A percentile compares a stretch with the other conserved stretches of the same genome.
Evolutionary conservation across 106 monocot species (phyloP).

Genomic region (Iris macrosiphon): DNA sequence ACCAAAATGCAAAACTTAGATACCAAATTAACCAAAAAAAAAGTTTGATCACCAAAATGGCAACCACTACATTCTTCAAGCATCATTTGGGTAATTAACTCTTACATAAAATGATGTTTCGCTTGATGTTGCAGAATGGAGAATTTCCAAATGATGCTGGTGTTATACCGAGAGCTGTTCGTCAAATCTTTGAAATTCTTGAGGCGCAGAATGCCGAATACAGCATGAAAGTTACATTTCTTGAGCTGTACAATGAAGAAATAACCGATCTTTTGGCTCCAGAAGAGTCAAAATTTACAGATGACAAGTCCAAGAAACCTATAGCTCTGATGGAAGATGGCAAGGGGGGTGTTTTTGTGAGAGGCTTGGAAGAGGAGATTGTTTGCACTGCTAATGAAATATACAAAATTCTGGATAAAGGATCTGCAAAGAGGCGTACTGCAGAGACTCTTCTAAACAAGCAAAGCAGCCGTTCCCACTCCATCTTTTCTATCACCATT

Average conservation of each 20-base stretch:
- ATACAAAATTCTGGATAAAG: slow-evolving; percentile 93
- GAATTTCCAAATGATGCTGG: slow-evolving; percentile 93
- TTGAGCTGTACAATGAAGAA: slow-evolving; percentile 96
- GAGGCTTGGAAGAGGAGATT: slow-evolving; percentile 67
- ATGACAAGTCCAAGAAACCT: slow-evolving; percentile 59
- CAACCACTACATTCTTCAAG: too few relatives aligned
- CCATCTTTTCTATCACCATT: slow-evolving; percentile 95
- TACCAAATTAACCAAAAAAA: too few relatives aligned
- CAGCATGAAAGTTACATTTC: slow-evolving; percentile 95
- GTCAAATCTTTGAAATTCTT: slow-evolving; percentile 78
- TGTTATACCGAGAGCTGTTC: slow-evolving; percentile 86
- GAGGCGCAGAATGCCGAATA: slow-evolving; percentile 86
- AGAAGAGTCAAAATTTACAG: slow-evolving; percentile 68
- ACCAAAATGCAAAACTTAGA: too few relatives aligned
- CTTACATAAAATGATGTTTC: not conserved
- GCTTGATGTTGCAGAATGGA: slow-evolving; percentile 50
- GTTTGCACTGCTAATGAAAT: slow-evolving; percentile 80
- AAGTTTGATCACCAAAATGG: too few relatives aligned
- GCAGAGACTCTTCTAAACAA: slow-evolving; percentile 95
- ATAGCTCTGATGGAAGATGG: slow-evolving; percentile 81
- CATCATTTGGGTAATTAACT: too few relatives aligned
- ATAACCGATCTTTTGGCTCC: slow-evolving; percentile 87
- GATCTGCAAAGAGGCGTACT: slow-evolving; percentile 88
- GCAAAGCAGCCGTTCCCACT: slow-evolving; percentile 95
- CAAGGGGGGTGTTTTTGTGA: slow-evolving; percentile 59